phyloP scores from a whole-genome alignment of 441 rosid genomes.

The Gossypium laxum region DNA sequence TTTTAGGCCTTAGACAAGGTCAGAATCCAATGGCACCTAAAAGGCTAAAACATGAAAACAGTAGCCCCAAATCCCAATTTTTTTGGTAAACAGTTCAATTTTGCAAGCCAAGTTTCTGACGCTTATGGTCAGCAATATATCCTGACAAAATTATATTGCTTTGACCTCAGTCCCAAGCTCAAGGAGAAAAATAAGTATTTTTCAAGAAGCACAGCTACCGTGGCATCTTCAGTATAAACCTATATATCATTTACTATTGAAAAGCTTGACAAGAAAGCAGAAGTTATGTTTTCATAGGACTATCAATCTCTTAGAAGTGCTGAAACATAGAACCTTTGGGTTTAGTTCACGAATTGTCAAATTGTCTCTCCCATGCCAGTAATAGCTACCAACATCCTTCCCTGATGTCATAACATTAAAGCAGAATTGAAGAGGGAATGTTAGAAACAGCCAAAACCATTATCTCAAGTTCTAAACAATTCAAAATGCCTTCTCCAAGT shows the following conservation, averaged over 20 bases:
- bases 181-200: neutral
- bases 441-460: neutral
- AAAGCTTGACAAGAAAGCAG: neutral
- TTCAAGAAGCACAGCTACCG: neutral
- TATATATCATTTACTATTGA: neutral
- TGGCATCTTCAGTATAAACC: neutral
- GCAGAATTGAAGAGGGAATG: neutral
- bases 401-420: conserved; percentile 35
- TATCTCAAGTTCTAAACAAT: conserved; percentile 1
- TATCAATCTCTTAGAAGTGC: conserved; percentile 17
- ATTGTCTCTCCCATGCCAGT: conserved; percentile 95
- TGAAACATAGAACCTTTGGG: conserved; percentile 57
- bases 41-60: neutral
- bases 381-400: conserved; percentile 65
- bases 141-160: neutral
- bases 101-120: neutral
- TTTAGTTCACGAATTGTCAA: conserved; percentile 68
- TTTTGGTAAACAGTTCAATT: neutral
- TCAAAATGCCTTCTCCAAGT: conserved; percentile 1
- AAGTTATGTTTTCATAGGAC: neutral
- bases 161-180: neutral
- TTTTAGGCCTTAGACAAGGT: neutral
- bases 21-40: neutral
- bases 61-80: neutral
- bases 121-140: neutral